These are phyloP conservation scores for Pseudocercospora ulei DNA, from an alignment of 2,329 filamentous ascomycete species.

Conservation along the genomic window DNA sequence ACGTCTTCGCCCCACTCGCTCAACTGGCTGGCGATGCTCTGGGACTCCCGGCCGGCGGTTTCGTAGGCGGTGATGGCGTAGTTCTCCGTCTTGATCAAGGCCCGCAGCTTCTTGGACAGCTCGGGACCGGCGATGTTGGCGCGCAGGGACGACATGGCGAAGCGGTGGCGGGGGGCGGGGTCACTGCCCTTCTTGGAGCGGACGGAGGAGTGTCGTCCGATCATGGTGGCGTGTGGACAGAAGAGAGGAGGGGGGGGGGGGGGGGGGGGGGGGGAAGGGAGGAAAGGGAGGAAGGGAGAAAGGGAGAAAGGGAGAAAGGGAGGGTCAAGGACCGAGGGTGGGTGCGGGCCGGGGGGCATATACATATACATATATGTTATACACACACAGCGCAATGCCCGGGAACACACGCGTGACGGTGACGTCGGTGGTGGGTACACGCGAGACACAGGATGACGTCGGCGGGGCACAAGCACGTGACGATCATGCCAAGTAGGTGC, in stretches of 20 bases:
- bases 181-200: constrained; percentile 52
- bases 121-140: constrained; percentile 69
- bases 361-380: no score
- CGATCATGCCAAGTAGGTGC: no score
- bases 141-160: constrained; percentile 78
- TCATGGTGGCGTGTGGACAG: no score
- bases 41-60: constrained; percentile 70
- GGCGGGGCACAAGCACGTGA: constrained; percentile 1
- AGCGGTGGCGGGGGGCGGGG: constrained; percentile 53
- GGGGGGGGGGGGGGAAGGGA: no score
- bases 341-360: no score
- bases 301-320: no score
- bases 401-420: no score
- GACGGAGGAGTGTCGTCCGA: constrained; percentile 58
- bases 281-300: no score
- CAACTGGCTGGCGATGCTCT: constrained; percentile 77
- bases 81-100: constrained; percentile 92
- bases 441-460: constrained; percentile 3
- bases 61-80: constrained; percentile 77
- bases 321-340: no score
- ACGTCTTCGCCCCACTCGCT: constrained; percentile 96
- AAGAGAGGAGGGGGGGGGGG: no score
- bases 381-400: no score
- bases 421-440: not conserved
- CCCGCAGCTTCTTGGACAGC: constrained; percentile 77